Evolutionary conservation across 1,284 basidiomycete species (phyloP), one percentile per base, ranked within the genome.

Genomic region (Austroboletus olivaceoglutinosus): DNA sequence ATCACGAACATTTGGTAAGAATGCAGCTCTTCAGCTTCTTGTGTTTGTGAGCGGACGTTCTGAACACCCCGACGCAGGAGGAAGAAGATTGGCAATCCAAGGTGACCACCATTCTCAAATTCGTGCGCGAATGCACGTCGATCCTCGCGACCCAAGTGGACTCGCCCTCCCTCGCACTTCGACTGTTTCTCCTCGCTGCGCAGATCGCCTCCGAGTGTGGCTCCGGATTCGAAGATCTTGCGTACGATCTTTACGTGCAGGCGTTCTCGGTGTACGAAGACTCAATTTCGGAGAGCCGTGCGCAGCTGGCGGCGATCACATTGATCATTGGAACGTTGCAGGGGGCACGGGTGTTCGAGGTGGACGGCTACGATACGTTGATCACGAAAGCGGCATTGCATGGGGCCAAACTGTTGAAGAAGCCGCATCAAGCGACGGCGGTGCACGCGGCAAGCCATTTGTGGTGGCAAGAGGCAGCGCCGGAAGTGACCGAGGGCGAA

Each of bases 221-320:
- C 0, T 50, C 56, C 1, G 65, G 64, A 1, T 91, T 97, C 56
- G 93, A 96, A 69, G 93, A 97, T 64, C 82, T 97, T 51, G 86
- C 91, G 22, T 98, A 97, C 68, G 94, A 98, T 68, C 86, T 97
- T 60, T 96, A 94, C 64, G 94, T 97, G 9, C 92, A 96, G 67
- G 93, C 93, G 0, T 95, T 97, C 67, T 91, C 88, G 27, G 92
- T 97, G 12, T 97, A 97, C 72, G 94, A 98, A 68, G 95, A 98
- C 66, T 88, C 82, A 61, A 97, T 98, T 48, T 93, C 90, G 41
- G 94, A 97, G 65, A 91, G 86, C 42, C 83, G 93, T 13, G 91
- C 92, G 1, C 94, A 98, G 69, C 74, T 98, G 19, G 91, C 94
- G 65, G 93, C 93, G 23, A 95, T 98, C 65, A 92, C 91, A 7